Evolutionary conservation across 2,329 filamentous ascomycete species (phyloP), one percentile per base, ranked within the genome.

Genomic region (Capronia americana): DNA sequence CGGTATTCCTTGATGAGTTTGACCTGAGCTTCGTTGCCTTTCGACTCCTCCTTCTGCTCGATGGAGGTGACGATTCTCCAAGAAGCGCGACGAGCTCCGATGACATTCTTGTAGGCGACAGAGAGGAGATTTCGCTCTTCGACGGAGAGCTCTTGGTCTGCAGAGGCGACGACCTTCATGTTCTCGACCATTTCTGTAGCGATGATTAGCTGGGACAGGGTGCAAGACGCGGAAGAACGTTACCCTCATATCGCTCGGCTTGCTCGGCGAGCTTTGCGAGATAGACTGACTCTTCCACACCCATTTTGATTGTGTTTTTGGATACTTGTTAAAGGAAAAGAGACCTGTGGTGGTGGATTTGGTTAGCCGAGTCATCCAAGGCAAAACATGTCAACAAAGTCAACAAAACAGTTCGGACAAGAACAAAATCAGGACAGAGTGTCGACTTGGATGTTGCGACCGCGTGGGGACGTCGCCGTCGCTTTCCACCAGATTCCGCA

Each of bases 241-340:
- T 85, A 98, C 95, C 95, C 87, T 99, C 95, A 85, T 99, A 99
- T 82, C 95, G 94, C 90, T 99, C 95, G 83, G 95, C 95, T 90
- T 99, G 95, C 90, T 99, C 95, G 81, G 95, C 95, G 83, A 99
- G 92, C 93, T 98, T 98, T 85, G 95, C 95, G 82, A 98, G 91
- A 84, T 98, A 98, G 80, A 99, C 95, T 78, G 93, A 94, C 86
- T 98, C 93, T 88, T 98, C 94, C 88, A 97, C 92, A 89, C 92
- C 93, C 94, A 98, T 98, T 86, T 86, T 93, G 86, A 57, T 64
- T 23, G 38, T 34, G 53, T 34, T 55, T 60, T 48, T 17, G 62
- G 65, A 28, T 30, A 28, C 48, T 59, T 48, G 54, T 63, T 30
- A 60, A 50, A 67, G 58, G 54, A 64, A 67, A 62, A 60, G 60